Evolutionary conservation across 202 grass and related monocot species (phyloP), one percentile per base, ranked within the genome.

Genomic region (Dendrocalamus latiflorus): DNA sequence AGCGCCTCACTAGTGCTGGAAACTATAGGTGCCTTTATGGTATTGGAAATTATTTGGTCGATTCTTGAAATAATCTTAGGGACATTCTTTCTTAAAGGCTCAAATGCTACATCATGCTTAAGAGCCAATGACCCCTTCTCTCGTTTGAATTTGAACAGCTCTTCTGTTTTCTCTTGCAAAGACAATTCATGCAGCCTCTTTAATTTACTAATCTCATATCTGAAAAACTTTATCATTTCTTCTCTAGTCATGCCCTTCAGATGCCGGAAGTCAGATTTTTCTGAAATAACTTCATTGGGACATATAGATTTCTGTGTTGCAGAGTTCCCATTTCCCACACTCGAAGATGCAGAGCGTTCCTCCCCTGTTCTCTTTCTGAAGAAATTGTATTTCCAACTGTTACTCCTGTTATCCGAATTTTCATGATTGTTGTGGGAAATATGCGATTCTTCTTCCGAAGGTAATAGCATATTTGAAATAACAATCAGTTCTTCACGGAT

Each of bases 161-260:
- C 96, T 92, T 99, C 93, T 4, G 93, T 99, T 78, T 89, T 99
- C 79, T 99, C 89, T 75, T 90, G 93, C 88, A 99, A 86, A 76
- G 70, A 83, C 72, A 89, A 81, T 70, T 99, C 96, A 80, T 96
- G 91, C 9, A 93, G 79, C 86, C 91, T 86, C 65, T 79, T 99
- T 89, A 99, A 87, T 76, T 93, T 92, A 83, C 88, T 85, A 61
- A 95, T 95, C 85, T 99, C 91, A 60, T 67, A 85, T 88, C 75
- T 95, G 72, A 92, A 92, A 76, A 91, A 93, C 48, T 78, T 88
- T 79, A 91, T 81, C 59, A 93, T 91, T 24, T 91, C 89, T 75
- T 93, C 89, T 72, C 89, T 93, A 78, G 66, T 65, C 85, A 90
- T 87, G 64, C 78, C 80, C 70, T 90, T 99, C 65, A 93, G 81